These are phyloP conservation scores for Acanthamoeba divionensis DNA, from an alignment of 208 protist genomes.

Conservation along the genomic window DNA sequence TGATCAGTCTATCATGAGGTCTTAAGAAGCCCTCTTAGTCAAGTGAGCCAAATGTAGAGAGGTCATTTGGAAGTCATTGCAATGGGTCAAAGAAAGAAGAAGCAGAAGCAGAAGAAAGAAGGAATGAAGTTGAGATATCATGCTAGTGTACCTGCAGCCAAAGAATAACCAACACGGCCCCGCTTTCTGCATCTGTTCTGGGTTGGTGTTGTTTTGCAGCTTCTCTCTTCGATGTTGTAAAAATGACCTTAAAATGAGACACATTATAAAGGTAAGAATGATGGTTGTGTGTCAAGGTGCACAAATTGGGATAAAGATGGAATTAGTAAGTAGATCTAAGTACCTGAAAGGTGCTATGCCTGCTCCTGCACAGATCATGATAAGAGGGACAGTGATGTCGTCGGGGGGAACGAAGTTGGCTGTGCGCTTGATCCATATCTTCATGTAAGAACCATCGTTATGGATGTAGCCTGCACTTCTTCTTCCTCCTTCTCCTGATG, in stretches of 20 bases:
- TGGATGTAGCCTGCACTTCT: not conserved
- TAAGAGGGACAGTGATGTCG: not conserved
- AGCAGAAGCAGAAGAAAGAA: too few relatives aligned
- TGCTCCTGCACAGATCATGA: not conserved
- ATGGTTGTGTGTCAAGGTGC: too few relatives aligned
- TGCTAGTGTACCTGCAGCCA: not conserved
- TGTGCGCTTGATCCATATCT: not conserved
- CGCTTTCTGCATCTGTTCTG: not conserved
- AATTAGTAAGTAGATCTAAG: too few relatives aligned
- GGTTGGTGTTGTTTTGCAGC: not conserved
- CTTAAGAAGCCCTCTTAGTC: too few relatives aligned
- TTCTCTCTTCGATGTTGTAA: not conserved
- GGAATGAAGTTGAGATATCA: too few relatives aligned
- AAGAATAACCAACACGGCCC: constrained; percentile 41
- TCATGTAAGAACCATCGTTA: not conserved
- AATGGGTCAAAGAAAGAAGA: too few relatives aligned
- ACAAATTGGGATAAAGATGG: too few relatives aligned
- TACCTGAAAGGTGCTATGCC: constrained; percentile 30
- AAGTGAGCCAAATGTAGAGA: too few relatives aligned
- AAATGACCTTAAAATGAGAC: not conserved
- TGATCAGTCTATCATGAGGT: too few relatives aligned
- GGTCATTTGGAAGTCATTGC: too few relatives aligned
- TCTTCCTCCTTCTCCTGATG: too few relatives aligned
- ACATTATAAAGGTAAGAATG: too few relatives aligned
- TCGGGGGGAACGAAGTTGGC: not conserved